phyloP scores from a whole-genome alignment of 78 protist species.

The Dictyostelium citrinum region DNA sequence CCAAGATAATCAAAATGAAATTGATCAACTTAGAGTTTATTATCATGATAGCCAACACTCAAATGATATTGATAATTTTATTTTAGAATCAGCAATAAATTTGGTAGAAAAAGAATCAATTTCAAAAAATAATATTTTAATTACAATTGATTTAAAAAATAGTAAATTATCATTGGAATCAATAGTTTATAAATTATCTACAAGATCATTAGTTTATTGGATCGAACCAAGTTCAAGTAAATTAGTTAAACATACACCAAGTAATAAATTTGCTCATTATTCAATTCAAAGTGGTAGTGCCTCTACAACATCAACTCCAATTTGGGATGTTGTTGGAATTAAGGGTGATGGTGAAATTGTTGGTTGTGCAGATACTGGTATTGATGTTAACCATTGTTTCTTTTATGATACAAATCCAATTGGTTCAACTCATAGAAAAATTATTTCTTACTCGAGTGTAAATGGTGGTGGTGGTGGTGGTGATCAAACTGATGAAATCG shows the following conservation, averaged over 20 bases:
- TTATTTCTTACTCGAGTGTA: neutral
- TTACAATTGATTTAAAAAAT: neutral
- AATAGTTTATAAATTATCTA: neutral
- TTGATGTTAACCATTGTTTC: constrained; percentile 37
- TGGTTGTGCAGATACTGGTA: constrained; percentile 51
- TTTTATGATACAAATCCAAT: constrained; percentile 20
- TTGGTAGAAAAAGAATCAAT: neutral
- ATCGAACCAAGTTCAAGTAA: constrained; percentile 1
- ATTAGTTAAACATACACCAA: neutral
- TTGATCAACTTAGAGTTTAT: neutral
- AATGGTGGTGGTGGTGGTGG: neutral
- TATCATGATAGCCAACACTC: neutral
- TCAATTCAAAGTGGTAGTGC: constrained; percentile 36
- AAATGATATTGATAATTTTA: neutral
- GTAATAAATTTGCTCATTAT: neutral
- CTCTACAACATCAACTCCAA: neutral
- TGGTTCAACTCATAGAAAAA: constrained; percentile 23
- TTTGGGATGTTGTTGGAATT: constrained; percentile 1
- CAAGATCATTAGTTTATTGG: constrained; percentile 9
- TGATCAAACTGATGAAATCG: neutral
- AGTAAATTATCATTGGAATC: neutral
- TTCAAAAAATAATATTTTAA: neutral
- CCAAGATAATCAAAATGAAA: neutral
- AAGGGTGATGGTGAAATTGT: constrained; percentile 3
- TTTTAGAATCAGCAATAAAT: neutral